Evolutionary conservation across 2,329 filamentous ascomycete genomes (phyloP), one percentile per base, ranked within the genome.

Genomic region (Exophiala calicioides): DNA sequence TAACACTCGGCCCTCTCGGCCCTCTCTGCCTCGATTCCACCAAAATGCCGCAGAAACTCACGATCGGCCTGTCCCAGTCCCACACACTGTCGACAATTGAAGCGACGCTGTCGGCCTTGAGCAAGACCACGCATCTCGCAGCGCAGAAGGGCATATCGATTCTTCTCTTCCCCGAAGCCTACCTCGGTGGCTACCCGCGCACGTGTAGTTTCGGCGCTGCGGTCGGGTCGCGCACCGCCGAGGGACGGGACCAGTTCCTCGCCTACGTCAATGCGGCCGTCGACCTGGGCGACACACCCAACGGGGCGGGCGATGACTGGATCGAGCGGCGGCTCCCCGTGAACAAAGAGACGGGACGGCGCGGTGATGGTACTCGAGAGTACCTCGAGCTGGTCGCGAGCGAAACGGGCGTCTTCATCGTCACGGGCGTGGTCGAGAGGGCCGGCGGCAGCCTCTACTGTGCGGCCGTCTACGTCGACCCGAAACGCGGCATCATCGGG

Each of bases 121-220:
- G 82, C 60, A 58, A 65, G 8, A 81, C 86, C 10, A 83, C 86
- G 24, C 70, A 69, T 18, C 69, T 75, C 26, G 90, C 90, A n/a
- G 79, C 83, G 29, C 75, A 65, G 9, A 66, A 72, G 31, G 72
- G 71, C 36, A 73, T 81, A 12, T 72, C 93, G 64, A 76, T 96
- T 38, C 76, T 96, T 20, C 81, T 96, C 41, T 90, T 96, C 52
- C 91, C 91, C 0, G 90, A 97, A 72, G 90, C 90, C 16, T 95
- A 89, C 63, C 77, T 96, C 1, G 91, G 91, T 35, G 91, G 90
- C 1, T 96, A 96, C 64, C 91, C 91, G 13, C 85, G 90, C 8
- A 89, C 85, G 13, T 84, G 84, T 53, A 73, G 74, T 39, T 95
- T 95, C 61, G 90, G 90, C 3, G 82, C 82, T 35, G 76, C 79